A percentile compares a stretch with the other conserved stretches of the same genome.
Evolutionary conservation across 2,329 filamentous ascomycete genomes (phyloP).

Genomic region (Hymenoscyphus occultus): DNA sequence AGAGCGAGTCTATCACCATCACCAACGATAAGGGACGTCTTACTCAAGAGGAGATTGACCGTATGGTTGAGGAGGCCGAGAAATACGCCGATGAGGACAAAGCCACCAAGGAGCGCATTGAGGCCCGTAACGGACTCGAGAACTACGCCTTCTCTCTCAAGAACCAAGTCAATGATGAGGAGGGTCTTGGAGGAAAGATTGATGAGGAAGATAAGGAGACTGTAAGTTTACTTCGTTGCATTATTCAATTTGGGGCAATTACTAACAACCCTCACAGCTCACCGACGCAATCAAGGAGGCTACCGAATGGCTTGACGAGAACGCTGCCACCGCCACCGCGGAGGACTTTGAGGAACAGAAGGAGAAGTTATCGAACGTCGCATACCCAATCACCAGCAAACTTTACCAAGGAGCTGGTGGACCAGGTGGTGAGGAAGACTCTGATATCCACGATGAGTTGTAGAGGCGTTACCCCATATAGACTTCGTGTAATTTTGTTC

Average conservation of each 20-base stretch:
- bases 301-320: constrained; percentile 95
- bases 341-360: constrained; percentile 99
- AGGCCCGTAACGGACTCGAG: constrained; percentile 93
- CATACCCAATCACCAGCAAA: constrained; percentile 99
- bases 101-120: constrained; percentile 93
- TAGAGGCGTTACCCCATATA: constrained; percentile 46
- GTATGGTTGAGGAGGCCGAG: constrained; percentile 98
- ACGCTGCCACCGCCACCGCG: constrained; percentile 75
- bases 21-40: constrained; percentile 99
- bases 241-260: background rate
- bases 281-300: constrained; percentile 96
- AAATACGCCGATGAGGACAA: constrained; percentile 99
- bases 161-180: constrained; percentile 97
- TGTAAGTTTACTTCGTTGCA: constrained; percentile 48
- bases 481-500: constrained; percentile 7
- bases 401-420: constrained; percentile 71
- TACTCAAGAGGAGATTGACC: constrained; percentile 94
- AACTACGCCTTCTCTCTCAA: constrained; percentile 99
- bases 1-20: constrained; percentile 96
- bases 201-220: constrained; percentile 98
- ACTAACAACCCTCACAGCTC: constrained; percentile 54
- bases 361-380: constrained; percentile 95
- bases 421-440: constrained; percentile 64
- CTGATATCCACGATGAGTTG: constrained; percentile 71
- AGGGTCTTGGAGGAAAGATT: constrained; percentile 97